These are phyloP conservation scores for Penicillium nucicola DNA, from an alignment of 495 filamentous ascomycete species.

Conservation along the genomic window DNA sequence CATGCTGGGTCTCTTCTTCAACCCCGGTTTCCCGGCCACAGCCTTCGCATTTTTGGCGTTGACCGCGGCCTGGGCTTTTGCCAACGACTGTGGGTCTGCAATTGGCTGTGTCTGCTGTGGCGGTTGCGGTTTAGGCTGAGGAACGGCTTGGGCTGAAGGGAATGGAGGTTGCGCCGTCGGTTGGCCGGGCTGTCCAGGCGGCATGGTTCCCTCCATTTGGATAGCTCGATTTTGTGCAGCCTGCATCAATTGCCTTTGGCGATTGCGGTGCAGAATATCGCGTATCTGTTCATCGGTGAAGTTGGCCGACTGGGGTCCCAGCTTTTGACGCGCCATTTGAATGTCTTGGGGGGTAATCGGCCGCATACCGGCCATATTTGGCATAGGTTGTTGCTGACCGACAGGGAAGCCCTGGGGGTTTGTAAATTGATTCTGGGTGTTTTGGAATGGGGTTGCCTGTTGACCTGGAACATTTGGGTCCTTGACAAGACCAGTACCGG, in stretches of 20 bases:
- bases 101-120: slow-evolving; percentile 22
- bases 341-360: slow-evolving; percentile 46
- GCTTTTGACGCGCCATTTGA: slow-evolving; percentile 36
- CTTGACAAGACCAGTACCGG: slow-evolving; percentile 16
- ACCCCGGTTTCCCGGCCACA: slow-evolving; percentile 29
- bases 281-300: slow-evolving; percentile 56
- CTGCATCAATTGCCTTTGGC: slow-evolving; percentile 34
- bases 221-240: slow-evolving; percentile 26
- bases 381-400: slow-evolving; percentile 25
- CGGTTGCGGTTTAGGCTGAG: slow-evolving; percentile 23
- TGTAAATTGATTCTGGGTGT: slow-evolving; percentile 29
- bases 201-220: slow-evolving; percentile 23
- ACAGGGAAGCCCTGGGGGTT: slow-evolving; percentile 33
- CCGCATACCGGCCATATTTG: slow-evolving; percentile 31
- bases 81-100: slow-evolving; percentile 10
- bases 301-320: slow-evolving; percentile 37
- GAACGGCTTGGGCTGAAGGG: slow-evolving; percentile 17
- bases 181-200: slow-evolving; percentile 30
- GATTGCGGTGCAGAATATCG: slow-evolving; percentile 32
- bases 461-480: slow-evolving; percentile 24
- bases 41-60: slow-evolving; percentile 26
- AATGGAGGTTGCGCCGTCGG: slow-evolving; percentile 34
- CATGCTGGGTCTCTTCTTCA: slow-evolving; percentile 56
- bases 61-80: slow-evolving; percentile 21
- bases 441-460: slow-evolving; percentile 21